Evolutionary conservation across 1,284 basidiomycete genomes (phyloP), one percentile per base, ranked within the genome.

Genomic region (Apiotrichum laibachii): DNA sequence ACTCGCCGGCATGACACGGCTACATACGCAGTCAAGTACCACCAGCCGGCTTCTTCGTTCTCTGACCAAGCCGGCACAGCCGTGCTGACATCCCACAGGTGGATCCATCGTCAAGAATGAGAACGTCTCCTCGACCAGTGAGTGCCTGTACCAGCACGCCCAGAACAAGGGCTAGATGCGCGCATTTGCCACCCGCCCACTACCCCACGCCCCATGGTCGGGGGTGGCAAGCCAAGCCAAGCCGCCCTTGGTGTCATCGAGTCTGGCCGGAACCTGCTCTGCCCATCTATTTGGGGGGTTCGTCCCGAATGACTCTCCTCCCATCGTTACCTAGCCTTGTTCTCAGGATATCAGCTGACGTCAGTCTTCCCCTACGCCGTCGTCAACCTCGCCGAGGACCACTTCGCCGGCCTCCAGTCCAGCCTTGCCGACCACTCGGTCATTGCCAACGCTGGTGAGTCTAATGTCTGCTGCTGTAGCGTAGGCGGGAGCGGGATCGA

Each of bases 291-390:
- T 31, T 3, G 26, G 26, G 26, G 26, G 4, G 26, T 31, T 7
- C 26, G 26, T 31, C 26, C 26, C 26, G 26, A 7, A 31, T 31
- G 26, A 31, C 7, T 31, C 26, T 31, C 26, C 26, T 31, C 26
- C 26, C 26, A 31, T 31, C 4, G 26, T 31, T 31, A n/a, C n/a
- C n/a, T n/a, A n/a, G n/a, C n/a, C n/a, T n/a, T n/a, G n/a, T n/a
- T n/a, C n/a, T n/a, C n/a, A 3, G 16, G 26, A 26, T 34, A n/a
- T 9, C 46, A 18, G 37, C 55, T 56, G 21, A 53, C 43, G 12
- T 11, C 56, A 76, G 74, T 76, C 68, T 63, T 72, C 62, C 72
- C 74, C 9, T 74, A 71, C 63, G 61, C 68, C 48, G 63, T 64
- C 42, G 67, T 72, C 47, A 59, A 54, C 18, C 35, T 73, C 22